Evolutionary conservation across 2,329 filamentous ascomycete species (phyloP).

Genomic region (Diaporthe sp.): DNA sequence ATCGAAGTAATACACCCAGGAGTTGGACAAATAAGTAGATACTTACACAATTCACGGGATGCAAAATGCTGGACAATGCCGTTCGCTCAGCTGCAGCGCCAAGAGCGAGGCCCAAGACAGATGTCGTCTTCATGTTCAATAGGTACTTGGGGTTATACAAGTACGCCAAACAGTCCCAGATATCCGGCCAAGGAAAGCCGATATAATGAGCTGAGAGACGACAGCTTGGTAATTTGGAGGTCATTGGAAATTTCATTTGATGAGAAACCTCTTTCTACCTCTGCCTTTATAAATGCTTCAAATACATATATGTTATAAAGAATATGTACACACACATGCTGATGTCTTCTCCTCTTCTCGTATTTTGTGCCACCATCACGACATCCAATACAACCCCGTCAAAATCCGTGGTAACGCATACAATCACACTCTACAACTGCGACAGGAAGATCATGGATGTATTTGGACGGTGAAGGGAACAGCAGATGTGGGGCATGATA

Average conservation of each 20-base stretch:
- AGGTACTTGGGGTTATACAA: no score
- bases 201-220: background rate
- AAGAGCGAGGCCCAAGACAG: background rate
- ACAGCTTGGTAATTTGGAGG: background rate
- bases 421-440: accelerated
- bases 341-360: no score
- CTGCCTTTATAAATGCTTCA: background rate
- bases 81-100: background rate
- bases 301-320: no score
- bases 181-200: background rate
- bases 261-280: background rate
- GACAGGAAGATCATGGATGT: no score
- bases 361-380: no score
- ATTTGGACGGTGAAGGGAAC: no score
- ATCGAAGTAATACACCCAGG: accelerated
- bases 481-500: no score
- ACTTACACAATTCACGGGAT: background rate
- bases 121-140: background rate
- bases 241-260: background rate
- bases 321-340: no score
- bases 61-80: background rate
- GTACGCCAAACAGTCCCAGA: background rate
- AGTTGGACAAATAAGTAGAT: no score
- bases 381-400: no score
- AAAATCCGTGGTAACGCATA: no score